Conservation (phyloP, 1,284 basidiomycete genomes). For the Uromyces viciae-fabae region DNA sequence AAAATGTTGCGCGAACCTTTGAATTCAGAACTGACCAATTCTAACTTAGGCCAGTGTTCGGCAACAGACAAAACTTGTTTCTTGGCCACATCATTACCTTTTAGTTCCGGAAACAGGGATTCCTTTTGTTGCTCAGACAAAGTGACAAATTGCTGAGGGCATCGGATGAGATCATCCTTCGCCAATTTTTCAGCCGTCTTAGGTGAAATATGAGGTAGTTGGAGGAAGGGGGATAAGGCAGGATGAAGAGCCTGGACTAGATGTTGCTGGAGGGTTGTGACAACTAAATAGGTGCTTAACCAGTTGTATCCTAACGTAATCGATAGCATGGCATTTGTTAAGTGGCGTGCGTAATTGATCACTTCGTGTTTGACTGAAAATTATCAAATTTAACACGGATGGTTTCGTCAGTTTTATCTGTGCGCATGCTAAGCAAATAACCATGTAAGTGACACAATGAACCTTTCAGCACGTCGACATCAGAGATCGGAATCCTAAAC, state of each 20-base stretch:
- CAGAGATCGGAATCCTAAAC: constrained; percentile 66
- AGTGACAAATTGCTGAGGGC: constrained; percentile 32
- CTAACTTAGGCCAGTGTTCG: constrained; percentile 71
- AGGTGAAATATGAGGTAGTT: constrained; percentile 68
- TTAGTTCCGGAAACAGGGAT: constrained; percentile 56
- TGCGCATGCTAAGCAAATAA: constrained; percentile 51
- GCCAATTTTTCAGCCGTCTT: constrained; percentile 60
- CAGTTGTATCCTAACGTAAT: constrained; percentile 84
- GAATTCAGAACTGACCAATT: constrained; percentile 79
- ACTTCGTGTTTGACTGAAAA: constrained; percentile 50
- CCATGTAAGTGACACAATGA: constrained; percentile 45
- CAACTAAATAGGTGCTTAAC: constrained; percentile 73
- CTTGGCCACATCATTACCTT: constrained; percentile 33
- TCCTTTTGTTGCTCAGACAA: constrained; percentile 59
- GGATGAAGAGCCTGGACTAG: constrained; percentile 79
- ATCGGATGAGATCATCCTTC: constrained; percentile 55
- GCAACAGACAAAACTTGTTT: constrained; percentile 60
- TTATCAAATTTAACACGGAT: background rate
- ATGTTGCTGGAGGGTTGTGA: constrained; percentile 78
- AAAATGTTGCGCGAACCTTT: constrained; percentile 64
- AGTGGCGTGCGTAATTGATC: constrained; percentile 53
- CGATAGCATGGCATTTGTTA: constrained; percentile 72
- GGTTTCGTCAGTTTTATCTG: constrained; percentile 60
- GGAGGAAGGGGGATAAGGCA: constrained; percentile 60
- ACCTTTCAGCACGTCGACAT: constrained; percentile 66